Evolutionary conservation across 768 basidiomycete species (phyloP).

Genomic region (Psilocybe sp.): DNA sequence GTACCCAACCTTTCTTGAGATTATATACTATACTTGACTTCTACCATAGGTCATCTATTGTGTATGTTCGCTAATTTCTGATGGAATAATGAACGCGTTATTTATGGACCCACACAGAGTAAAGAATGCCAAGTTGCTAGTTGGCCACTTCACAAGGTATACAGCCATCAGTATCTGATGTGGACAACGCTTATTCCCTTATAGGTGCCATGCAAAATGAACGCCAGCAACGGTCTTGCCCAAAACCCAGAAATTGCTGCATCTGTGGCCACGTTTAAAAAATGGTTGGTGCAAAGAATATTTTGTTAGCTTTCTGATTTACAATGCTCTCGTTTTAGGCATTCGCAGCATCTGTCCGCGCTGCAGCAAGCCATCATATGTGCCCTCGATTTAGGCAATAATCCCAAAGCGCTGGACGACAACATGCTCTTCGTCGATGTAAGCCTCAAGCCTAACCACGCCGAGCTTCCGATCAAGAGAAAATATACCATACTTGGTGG

Average conservation of each 20-base stretch:
- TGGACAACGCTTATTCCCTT: slow-evolving; percentile 7
- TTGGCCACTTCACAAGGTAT: slow-evolving; percentile 23
- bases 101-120: slow-evolving; percentile 15
- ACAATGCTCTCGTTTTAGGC: slow-evolving; percentile 15
- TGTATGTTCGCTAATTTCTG: slow-evolving; percentile 10
- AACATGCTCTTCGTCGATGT: slow-evolving; percentile 21
- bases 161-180: slow-evolving; percentile 2
- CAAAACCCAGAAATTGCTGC: slow-evolving; percentile 12
- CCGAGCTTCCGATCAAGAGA: slow-evolving; percentile 14
- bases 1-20: slow-evolving; percentile 7
- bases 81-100: slow-evolving; percentile 2
- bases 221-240: slow-evolving; percentile 11
- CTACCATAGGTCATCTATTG: slow-evolving; percentile 21
- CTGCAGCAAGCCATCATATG: slow-evolving; percentile 23
- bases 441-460: slow-evolving; percentile 15
- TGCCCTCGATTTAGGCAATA: slow-evolving; percentile 22
- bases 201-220: slow-evolving; percentile 21
- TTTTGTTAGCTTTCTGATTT: not conserved
- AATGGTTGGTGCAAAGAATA: slow-evolving; percentile 17
- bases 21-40: not conserved
- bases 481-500: slow-evolving; percentile 17
- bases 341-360: slow-evolving; percentile 19
- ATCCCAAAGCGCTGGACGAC: slow-evolving; percentile 16
- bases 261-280: slow-evolving; percentile 20
- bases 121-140: slow-evolving; percentile 24